A percentile compares a stretch with the other conserved stretches of the same genome.
Conservation (phyloP, 805 yeast genomes). For the Yamadazyma endophytica region DNA sequence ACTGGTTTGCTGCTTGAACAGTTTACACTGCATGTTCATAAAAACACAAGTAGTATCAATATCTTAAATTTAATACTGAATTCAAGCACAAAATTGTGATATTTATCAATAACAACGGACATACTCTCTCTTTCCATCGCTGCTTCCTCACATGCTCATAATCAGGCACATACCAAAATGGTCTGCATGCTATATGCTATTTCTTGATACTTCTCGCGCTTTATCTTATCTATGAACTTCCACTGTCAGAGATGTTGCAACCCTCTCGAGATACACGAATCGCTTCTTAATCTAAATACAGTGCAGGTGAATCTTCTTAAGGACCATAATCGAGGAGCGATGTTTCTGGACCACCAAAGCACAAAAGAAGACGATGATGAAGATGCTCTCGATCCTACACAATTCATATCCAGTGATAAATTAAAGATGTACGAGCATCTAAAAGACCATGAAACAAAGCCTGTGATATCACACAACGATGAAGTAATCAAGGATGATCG, state of each 20-base stretch:
- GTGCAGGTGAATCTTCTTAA: conserved; percentile 55
- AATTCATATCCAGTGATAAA: conserved; percentile 37
- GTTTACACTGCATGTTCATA: too few relatives aligned
- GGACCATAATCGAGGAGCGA: conserved; percentile 19
- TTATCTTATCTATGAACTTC: conserved; percentile 12
- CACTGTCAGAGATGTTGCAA: conserved; percentile 61
- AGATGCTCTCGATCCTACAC: conserved; percentile 22
- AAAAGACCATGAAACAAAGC: conserved; percentile 9
- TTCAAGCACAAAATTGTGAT: too few relatives aligned
- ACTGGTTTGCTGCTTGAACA: too few relatives aligned
- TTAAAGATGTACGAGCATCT: conserved; percentile 33
- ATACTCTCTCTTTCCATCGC: too few relatives aligned
- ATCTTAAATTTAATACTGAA: too few relatives aligned
- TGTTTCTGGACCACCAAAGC: too few relatives aligned
- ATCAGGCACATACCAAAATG: too few relatives aligned
- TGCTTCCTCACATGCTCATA: too few relatives aligned
- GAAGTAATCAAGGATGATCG: conserved; percentile 17
- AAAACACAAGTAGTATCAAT: too few relatives aligned
- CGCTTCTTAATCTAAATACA: conserved; percentile 47
- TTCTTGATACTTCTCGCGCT: too few relatives aligned
- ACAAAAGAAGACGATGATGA: conserved; percentile 9
- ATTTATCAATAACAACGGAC: too few relatives aligned
- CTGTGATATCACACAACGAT: conserved; percentile 9
- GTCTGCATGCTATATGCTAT: too few relatives aligned
- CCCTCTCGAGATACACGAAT: conserved; percentile 53